A percentile compares a stretch with the other conserved stretches of the same genome.
phyloP scores from a whole-genome alignment of 768 basidiomycete genomes.

The Termitomyces sp. region DNA sequence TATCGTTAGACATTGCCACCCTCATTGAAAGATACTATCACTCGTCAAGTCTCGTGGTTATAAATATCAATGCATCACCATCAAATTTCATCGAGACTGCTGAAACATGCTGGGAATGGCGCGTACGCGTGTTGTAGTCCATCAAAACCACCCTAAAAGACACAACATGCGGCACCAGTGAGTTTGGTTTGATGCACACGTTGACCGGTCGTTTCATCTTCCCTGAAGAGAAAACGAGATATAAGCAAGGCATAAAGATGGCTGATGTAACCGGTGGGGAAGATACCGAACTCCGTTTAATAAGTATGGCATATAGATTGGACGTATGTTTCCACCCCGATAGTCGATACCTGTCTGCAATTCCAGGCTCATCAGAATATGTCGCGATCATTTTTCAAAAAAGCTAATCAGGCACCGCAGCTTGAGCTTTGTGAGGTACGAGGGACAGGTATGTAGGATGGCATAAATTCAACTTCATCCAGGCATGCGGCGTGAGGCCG shows the following conservation, averaged over 20 bases:
- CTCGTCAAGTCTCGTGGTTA: neutral
- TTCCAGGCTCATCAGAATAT: neutral
- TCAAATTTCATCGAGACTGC: neutral
- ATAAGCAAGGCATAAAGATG: neutral
- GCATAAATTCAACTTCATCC: conserved; percentile 9
- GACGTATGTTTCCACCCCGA: neutral
- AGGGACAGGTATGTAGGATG: neutral
- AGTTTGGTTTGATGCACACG: neutral
- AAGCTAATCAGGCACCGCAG: neutral
- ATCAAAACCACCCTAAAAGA: neutral
- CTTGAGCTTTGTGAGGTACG: conserved; percentile 15
- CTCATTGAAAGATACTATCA: neutral
- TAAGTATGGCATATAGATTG: neutral
- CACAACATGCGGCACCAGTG: neutral
- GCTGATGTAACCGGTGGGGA: neutral
- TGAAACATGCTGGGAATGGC: neutral
- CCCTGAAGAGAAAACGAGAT: neutral
- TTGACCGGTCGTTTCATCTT: neutral
- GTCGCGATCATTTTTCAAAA: neutral
- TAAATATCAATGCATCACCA: neutral
- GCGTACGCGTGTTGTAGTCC: neutral
- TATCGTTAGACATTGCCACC: neutral
- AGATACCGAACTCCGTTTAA: neutral
- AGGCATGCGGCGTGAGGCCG: conserved; percentile 60
- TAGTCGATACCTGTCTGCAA: neutral